Conservation (phyloP, 441 rosid species). For the Cnidoscolus chayamansa region DNA sequence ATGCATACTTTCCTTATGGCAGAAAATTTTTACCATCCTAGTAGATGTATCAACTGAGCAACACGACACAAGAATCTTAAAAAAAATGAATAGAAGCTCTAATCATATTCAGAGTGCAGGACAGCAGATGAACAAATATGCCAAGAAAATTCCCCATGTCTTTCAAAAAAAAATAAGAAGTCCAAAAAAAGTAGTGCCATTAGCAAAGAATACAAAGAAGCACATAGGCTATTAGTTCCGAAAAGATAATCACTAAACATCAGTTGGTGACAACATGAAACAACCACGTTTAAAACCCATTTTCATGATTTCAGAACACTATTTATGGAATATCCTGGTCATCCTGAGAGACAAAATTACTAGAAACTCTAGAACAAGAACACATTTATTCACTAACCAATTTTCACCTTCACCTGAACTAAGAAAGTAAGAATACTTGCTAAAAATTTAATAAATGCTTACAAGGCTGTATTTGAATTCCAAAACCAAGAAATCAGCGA, state of each 20-base stretch:
- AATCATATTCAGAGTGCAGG: not conserved
- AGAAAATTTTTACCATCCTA: not conserved
- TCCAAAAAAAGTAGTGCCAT: too few relatives aligned
- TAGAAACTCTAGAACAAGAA: not conserved
- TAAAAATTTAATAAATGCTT: not conserved
- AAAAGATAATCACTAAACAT: not conserved
- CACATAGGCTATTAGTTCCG: not conserved
- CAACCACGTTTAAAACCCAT: not conserved
- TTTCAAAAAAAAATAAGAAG: too few relatives aligned
- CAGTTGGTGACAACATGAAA: not conserved
- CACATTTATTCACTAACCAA: not conserved
- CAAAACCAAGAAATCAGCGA: slow-evolving; percentile 1
- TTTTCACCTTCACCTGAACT: not conserved
- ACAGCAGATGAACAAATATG: not conserved
- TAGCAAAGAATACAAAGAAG: not conserved
- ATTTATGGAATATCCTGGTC: not conserved
- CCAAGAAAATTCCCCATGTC: not conserved
- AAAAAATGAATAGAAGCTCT: not conserved
- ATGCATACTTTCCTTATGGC: not conserved
- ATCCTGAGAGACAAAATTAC: not conserved
- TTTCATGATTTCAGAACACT: not conserved
- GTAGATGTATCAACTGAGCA: not conserved
- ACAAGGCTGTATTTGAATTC: not conserved
- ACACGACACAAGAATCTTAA: not conserved
- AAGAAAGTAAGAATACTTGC: not conserved